Conservation (phyloP, 2,329 filamentous ascomycete species). For the Taxawa tesnikishii region DNA sequence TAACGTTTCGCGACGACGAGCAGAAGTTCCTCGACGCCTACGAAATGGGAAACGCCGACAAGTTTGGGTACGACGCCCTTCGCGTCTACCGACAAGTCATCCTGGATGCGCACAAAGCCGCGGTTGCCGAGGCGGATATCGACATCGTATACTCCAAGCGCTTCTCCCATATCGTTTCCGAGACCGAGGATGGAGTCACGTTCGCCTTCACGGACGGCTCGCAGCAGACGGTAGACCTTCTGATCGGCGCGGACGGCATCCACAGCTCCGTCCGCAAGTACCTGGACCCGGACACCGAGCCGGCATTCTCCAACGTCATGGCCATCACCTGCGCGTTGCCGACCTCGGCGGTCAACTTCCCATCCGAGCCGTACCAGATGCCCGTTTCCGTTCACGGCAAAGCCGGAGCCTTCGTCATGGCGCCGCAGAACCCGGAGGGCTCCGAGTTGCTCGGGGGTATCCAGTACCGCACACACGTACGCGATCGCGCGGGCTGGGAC, state of each 20-base stretch:
- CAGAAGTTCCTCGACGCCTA: slow-evolving; percentile 12
- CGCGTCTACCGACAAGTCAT: slow-evolving; percentile 43
- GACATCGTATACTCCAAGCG: slow-evolving; percentile 35
- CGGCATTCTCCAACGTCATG: slow-evolving; percentile 13
- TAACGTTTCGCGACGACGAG: slow-evolving; percentile 32
- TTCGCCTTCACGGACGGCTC: slow-evolving; percentile 10
- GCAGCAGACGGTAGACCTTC: slow-evolving; percentile 8
- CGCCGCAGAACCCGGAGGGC: slow-evolving; percentile 22
- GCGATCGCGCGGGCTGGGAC: slow-evolving; percentile 21
- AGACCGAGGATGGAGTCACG: slow-evolving; percentile 19
- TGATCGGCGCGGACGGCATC: slow-evolving; percentile 15
- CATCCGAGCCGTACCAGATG: slow-evolving; percentile 13
- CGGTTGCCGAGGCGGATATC: slow-evolving; percentile 29
- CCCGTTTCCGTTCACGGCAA: slow-evolving; percentile 23
- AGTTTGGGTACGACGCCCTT: slow-evolving; percentile 40
- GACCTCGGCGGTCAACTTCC: slow-evolving; percentile 11
- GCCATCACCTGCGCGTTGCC: slow-evolving; percentile 12
- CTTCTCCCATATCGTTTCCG: slow-evolving; percentile 27
- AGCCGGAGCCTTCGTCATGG: slow-evolving; percentile 25
- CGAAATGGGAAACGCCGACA: slow-evolving; percentile 18
- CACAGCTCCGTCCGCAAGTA: slow-evolving; percentile 21
- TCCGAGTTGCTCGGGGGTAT: slow-evolving; percentile 23
- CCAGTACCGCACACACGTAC: slow-evolving; percentile 21
- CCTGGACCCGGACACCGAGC: slow-evolving; percentile 10
- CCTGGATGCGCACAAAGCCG: slow-evolving; percentile 34